Conservation (phyloP, 202 grass and related monocot species). For the Digitaria exilis region DNA sequence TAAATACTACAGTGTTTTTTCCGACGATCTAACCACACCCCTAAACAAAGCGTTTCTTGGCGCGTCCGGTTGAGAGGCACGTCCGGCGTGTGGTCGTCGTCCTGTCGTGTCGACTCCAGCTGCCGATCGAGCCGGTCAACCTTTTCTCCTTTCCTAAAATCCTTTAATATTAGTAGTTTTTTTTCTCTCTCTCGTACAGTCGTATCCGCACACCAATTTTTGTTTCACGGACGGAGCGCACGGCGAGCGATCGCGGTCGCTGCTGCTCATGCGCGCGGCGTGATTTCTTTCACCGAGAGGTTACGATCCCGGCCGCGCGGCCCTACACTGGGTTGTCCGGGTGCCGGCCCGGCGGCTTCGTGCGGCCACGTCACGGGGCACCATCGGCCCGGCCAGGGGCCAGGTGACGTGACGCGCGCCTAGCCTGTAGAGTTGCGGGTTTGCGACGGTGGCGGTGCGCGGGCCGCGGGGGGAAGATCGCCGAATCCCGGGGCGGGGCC, state of each 20-base stretch:
- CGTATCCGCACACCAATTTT: neutral
- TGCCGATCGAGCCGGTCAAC: neutral
- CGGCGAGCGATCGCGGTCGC: neutral
- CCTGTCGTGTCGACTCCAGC: neutral
- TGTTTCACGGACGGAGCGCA: neutral
- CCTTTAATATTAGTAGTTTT: too few species aligned
- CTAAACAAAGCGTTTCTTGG: neutral
- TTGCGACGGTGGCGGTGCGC: neutral
- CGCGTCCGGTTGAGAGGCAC: neutral
- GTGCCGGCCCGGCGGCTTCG: neutral
- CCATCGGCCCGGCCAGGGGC: neutral
- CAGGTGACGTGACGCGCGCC: too few species aligned
- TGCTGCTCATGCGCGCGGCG: neutral
- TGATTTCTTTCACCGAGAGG: neutral
- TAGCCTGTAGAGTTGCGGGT: too few species aligned
- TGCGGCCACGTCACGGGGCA: constrained; percentile 9
- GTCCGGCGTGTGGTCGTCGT: neutral
- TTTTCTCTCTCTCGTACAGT: neutral
- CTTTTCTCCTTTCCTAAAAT: too few species aligned
- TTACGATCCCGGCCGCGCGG: too few species aligned
- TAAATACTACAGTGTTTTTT: too few species aligned
- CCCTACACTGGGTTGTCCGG: too few species aligned
- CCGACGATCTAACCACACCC: too few species aligned
- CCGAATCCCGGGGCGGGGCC: neutral
- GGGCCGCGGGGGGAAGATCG: neutral